A percentile compares a stretch with the other conserved stretches of the same genome.
phyloP scores from a whole-genome alignment of 1,284 basidiomycete genomes.

The Heterobasidion parviporum region DNA sequence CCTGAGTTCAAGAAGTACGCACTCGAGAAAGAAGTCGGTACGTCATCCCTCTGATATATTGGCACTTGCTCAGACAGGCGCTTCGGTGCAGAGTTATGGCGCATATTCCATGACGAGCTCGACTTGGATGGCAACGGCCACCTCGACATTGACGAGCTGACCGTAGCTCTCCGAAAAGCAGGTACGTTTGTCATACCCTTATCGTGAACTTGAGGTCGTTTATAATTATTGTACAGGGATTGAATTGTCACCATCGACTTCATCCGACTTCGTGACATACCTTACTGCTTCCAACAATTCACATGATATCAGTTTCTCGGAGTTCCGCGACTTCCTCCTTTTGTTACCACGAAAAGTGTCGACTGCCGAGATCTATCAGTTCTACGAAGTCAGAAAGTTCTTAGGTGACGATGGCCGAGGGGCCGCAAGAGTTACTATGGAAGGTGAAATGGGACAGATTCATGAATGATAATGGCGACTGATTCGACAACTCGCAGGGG shows the following conservation, averaged over 20 bases:
- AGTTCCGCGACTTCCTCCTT: conserved; percentile 88
- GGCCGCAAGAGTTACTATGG: conserved; percentile 76
- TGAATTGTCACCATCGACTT: conserved; percentile 51
- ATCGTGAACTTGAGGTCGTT: not conserved
- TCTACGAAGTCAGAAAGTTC: conserved; percentile 73
- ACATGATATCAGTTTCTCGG: conserved; percentile 69
- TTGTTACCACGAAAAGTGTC: conserved; percentile 78
- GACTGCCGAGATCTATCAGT: conserved; percentile 79
- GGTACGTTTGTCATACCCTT: conserved; percentile 36
- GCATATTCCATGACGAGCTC: conserved; percentile 81
- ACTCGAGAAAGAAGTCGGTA: conserved; percentile 70
- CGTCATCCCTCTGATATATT: conserved; percentile 18
- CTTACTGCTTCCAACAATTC: conserved; percentile 64
- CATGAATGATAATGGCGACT: conserved; percentile 3
- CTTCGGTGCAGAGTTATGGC: conserved; percentile 67
- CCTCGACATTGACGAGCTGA: conserved; percentile 68
- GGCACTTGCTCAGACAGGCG: not conserved
- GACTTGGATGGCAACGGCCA: conserved; percentile 83
- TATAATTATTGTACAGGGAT: conserved; percentile 45
- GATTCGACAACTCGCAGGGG: conserved; percentile 39
- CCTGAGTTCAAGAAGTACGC: conserved; percentile 73
- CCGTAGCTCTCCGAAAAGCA: conserved; percentile 60
- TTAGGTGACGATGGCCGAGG: conserved; percentile 72
- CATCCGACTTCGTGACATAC: conserved; percentile 76
- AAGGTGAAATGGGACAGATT: conserved; percentile 37